phyloP scores from a whole-genome alignment of 2,329 filamentous ascomycete species.

The Acrodontium crateriforme region DNA sequence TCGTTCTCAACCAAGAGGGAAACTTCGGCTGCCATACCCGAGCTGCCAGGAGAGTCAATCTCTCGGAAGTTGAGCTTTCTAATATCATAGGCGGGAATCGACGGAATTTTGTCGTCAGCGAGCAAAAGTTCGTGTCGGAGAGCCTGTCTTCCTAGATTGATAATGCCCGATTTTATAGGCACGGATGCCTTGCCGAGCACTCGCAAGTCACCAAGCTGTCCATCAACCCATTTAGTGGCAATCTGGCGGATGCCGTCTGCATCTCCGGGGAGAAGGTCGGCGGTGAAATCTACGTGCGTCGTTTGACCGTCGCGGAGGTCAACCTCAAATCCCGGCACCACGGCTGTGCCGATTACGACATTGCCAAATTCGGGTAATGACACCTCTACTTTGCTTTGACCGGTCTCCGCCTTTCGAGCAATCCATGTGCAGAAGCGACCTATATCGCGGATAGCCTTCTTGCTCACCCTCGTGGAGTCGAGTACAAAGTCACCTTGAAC shows the following conservation, averaged over 20 bases:
- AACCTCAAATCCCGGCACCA: conserved; percentile 60
- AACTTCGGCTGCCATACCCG: conserved; percentile 68
- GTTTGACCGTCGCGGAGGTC: conserved; percentile 63
- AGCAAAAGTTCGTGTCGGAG: conserved; percentile 64
- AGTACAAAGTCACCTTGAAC: conserved; percentile 72
- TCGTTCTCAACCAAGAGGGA: conserved; percentile 58
- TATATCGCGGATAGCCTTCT: conserved; percentile 56
- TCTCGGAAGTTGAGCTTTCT: conserved; percentile 69
- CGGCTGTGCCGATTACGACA: conserved; percentile 61
- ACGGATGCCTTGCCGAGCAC: conserved; percentile 63
- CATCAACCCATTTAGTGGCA: conserved; percentile 78
- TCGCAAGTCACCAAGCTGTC: conserved; percentile 55
- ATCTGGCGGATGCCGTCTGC: conserved; percentile 63
- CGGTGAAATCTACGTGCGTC: conserved; percentile 66
- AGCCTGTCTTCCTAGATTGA: conserved; percentile 63
- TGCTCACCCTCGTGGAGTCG: conserved; percentile 61
- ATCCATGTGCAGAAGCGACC: conserved; percentile 71
- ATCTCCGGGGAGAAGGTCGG: conserved; percentile 62
- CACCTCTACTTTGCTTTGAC: conserved; percentile 58
- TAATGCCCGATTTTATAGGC: conserved; percentile 61
- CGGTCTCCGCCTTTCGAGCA: conserved; percentile 59
- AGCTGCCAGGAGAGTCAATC: conserved; percentile 38
- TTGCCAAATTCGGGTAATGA: conserved; percentile 74
- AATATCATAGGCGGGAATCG: conserved; percentile 70
- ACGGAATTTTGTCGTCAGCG: conserved; percentile 58